Percentiles rank a stretch among this genome's conserved stretches.
phyloP scores from a whole-genome alignment of 2,329 filamentous ascomycete species.

The Aphanocladium album region DNA sequence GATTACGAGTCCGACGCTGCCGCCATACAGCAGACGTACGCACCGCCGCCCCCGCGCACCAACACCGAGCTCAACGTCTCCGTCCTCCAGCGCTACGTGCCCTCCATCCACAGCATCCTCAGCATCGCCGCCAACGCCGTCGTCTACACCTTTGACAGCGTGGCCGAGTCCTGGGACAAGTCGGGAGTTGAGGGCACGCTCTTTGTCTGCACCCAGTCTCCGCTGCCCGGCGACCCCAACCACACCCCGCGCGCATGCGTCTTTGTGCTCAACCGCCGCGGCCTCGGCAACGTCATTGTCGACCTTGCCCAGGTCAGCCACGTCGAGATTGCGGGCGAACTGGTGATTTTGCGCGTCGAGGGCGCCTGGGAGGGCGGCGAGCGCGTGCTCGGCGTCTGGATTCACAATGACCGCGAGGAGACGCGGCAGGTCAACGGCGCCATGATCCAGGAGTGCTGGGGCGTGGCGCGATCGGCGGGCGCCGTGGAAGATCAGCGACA shows the following conservation, averaged over 20 bases:
- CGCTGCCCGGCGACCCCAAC: conserved; percentile 29
- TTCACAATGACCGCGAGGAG: conserved; percentile 45
- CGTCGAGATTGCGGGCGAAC: conserved; percentile 57
- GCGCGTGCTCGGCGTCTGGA: conserved; percentile 49
- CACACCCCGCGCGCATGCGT: conserved; percentile 48
- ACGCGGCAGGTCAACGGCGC: conserved; percentile 37
- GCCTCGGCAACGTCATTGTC: conserved; percentile 65
- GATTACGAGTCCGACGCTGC: conserved; percentile 65
- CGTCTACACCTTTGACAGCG: conserved; percentile 71
- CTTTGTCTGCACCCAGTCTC: conserved; percentile 71
- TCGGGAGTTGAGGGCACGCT: conserved; percentile 78
- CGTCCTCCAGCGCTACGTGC: conserved; percentile 77
- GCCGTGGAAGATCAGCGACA: conserved; percentile 24
- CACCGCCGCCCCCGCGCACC: conserved; percentile 54
- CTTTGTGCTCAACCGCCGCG: conserved; percentile 68
- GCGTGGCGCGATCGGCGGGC: conserved; percentile 26
- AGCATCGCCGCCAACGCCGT: conserved; percentile 81
- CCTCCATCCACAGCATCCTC: conserved; percentile 66
- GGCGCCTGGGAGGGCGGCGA: conserved; percentile 28
- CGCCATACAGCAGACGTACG: conserved; percentile 33
- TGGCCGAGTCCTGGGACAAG: conserved; percentile 73
- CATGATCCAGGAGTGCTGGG: conserved; percentile 41
- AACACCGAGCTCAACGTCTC: conserved; percentile 84
- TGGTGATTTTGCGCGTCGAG: conserved; percentile 45
- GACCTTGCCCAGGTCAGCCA: conserved; percentile 56